Conservation (phyloP, 345 rosid species). For the Xanthoceras sorbifolium region DNA sequence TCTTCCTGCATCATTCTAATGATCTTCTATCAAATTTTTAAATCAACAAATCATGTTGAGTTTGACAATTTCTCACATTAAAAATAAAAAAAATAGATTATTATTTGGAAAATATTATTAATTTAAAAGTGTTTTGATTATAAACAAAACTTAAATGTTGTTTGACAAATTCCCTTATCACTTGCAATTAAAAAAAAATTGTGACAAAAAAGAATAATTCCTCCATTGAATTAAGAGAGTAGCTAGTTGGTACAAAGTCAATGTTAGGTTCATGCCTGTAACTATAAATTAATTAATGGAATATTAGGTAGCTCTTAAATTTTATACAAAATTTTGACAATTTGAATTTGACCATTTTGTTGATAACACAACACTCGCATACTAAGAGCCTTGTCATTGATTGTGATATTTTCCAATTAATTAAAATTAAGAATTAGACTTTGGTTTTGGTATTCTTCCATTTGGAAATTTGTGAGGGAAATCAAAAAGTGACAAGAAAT, state of each 20-base stretch:
- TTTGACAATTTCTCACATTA: slow-evolving; percentile 1
- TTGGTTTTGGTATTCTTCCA: background rate
- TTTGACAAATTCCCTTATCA: background rate
- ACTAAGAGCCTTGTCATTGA: background rate
- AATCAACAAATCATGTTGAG: background rate
- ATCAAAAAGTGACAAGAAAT: background rate
- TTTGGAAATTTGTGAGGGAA: background rate
- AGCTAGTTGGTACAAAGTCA: slow-evolving; percentile 8
- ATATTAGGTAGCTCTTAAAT: slow-evolving; percentile 3
- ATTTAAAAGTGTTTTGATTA: no score
- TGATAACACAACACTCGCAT: background rate
- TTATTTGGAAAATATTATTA: no score
- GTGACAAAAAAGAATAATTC: background rate
- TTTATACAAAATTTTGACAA: background rate
- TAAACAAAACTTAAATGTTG: background rate
- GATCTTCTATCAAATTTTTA: background rate
- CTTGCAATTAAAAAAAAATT: background rate
- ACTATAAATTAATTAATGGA: background rate
- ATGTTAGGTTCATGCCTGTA: slow-evolving; percentile 11
- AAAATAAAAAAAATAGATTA: background rate
- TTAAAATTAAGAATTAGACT: background rate
- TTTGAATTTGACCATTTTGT: background rate
- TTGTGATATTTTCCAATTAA: background rate
- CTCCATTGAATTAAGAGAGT: background rate
- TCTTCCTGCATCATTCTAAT: background rate